Evolutionary conservation across 1,284 basidiomycete genomes (phyloP), one percentile per base, ranked within the genome.

Genomic region (Rhizoctonia solani): DNA sequence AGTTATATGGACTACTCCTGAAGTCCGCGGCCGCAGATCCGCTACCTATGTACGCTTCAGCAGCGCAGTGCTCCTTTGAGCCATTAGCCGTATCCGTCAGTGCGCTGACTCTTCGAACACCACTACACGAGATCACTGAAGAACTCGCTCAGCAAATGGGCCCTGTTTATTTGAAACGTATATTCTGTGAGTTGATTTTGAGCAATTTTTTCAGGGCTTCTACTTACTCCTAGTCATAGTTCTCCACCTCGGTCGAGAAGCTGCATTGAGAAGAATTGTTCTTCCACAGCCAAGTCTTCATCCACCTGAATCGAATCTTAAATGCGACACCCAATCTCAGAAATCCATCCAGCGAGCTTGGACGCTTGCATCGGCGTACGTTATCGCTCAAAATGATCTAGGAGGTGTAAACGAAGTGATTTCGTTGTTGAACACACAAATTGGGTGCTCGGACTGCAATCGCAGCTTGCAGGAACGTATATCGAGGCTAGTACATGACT

Each of bases 211-310:
- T 2, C 4, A 14, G 29, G n/a, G 9, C 25, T 23, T 32, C 1
- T n/a, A n/a, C n/a, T n/a, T n/a, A n/a, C n/a, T n/a, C n/a, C n/a
- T n/a, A n/a, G n/a, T n/a, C n/a, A n/a, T n/a, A 55, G 54, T 83
- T 72, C 76, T 84, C 6, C 82, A 83, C 70, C 82, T 83, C 72
- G 82, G 81, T 23, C 80, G 82, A 32, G 76, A 77, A 0, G 75
- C 76, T 44, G 71, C 70, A 13, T 74, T 83, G 6, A 84, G 83
- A 71, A 78, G 83, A 47, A 78, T 84, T 21, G 74, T 86, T 13
- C 76, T 85, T 13, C 80, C 82, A 5, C 87, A 85, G 0, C 87
- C 87, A 9, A 81, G 82, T 54, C 83, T 84, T 1, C 87, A 88
- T 74, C 77, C 84, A 13, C 84, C 85, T 5, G 65, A 29, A 8